A percentile compares a stretch with the other conserved stretches of the same genome.
Evolutionary conservation across 225 moss, liverwort and hornwort species (phyloP).

Genomic region (Anthoceros angustus): DNA sequence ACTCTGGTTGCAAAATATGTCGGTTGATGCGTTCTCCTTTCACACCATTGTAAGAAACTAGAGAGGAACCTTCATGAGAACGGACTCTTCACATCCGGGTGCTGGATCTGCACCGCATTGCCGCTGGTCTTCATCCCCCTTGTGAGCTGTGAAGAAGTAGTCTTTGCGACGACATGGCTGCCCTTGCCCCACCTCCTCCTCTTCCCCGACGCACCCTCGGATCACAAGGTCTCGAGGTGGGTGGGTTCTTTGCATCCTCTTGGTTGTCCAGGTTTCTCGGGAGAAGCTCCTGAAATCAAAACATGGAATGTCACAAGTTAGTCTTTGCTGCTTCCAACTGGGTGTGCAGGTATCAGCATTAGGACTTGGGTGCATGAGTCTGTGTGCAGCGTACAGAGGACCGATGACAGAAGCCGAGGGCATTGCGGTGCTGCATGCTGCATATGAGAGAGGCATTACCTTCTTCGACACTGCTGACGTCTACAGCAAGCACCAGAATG

Average conservation of each 20-base stretch:
- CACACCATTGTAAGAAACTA: too few relatives aligned
- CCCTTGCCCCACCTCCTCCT: neutral
- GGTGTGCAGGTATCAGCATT: neutral
- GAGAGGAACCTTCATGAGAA: too few relatives aligned
- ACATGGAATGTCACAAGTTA: too few relatives aligned
- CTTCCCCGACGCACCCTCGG: neutral
- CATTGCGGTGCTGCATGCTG: slow-evolving; percentile 2
- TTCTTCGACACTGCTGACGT: slow-evolving; percentile 10
- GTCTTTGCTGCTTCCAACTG: neutral
- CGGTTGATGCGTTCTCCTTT: too few relatives aligned
- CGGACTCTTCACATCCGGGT: too few relatives aligned
- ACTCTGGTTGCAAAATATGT: too few relatives aligned
- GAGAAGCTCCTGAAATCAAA: neutral
- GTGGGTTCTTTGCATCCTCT: neutral
- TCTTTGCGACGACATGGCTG: neutral
- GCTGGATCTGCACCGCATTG: too few relatives aligned
- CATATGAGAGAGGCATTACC: slow-evolving; percentile 7
- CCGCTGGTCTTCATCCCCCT: too few relatives aligned
- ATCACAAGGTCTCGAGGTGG: slow-evolving; percentile 1
- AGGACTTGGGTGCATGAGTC: neutral
- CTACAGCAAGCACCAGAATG: slow-evolving; percentile 6
- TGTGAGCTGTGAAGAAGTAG: too few relatives aligned
- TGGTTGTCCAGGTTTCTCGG: neutral
- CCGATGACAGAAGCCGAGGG: slow-evolving; percentile 3
- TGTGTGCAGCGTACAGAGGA: neutral